Evolutionary conservation across 1,284 basidiomycete species (phyloP).

Genomic region (Gymnopus androsaceus): DNA sequence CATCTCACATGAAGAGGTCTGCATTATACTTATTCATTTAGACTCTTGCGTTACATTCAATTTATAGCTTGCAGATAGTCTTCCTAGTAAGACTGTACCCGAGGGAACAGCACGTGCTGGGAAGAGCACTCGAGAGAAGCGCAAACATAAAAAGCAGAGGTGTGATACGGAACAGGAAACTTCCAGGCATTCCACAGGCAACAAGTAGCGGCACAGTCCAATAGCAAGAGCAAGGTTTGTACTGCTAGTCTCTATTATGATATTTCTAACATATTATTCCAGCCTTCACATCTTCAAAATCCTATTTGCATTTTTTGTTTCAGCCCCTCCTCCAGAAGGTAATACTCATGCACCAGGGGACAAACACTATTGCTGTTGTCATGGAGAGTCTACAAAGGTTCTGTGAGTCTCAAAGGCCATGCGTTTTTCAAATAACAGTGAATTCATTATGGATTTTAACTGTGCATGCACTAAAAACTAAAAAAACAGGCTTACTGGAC

Average conservation of each 20-base stretch:
- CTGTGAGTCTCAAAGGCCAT: slow-evolving; percentile 24
- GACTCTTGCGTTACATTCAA: neutral
- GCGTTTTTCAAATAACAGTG: slow-evolving; percentile 12
- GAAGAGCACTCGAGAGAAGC: neutral
- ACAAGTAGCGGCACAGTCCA: too few relatives aligned
- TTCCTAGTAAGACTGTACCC: too few relatives aligned
- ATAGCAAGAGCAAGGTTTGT: too few relatives aligned
- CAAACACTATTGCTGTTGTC: slow-evolving; percentile 25
- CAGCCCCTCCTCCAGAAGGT: neutral
- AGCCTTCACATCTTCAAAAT: neutral
- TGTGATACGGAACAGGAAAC: neutral
- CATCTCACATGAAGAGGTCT: neutral
- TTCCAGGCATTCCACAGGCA: too few relatives aligned
- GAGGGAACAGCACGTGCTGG: neutral
- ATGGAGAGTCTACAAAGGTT: slow-evolving; percentile 21
- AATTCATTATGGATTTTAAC: too few relatives aligned
- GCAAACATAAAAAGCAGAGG: neutral
- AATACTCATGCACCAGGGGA: slow-evolving; percentile 13
- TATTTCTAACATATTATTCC: too few relatives aligned
- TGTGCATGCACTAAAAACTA: neutral
- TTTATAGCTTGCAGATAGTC: neutral
- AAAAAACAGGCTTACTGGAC: slow-evolving; percentile 9
- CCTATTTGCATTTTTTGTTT: neutral
- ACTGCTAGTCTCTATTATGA: too few relatives aligned
- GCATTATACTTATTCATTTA: neutral